Evolutionary conservation across 768 basidiomycete species (phyloP).

Genomic region (Asterophora lycoperdoides): DNA sequence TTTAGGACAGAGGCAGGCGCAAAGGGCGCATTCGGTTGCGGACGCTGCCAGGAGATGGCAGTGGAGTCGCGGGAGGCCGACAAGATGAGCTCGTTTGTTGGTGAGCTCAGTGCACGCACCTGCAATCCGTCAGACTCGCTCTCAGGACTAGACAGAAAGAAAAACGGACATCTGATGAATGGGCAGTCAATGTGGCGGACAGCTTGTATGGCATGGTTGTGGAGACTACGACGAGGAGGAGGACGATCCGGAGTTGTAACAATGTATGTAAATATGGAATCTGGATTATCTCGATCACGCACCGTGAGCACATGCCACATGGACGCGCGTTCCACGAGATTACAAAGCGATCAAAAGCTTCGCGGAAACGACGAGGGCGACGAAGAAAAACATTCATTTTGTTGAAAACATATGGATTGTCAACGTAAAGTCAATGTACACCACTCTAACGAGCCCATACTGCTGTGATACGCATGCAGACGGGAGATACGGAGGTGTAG

Average conservation of each 20-base stretch:
- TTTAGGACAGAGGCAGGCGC: conserved; percentile 47
- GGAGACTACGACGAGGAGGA: conserved; percentile 5
- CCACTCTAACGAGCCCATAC: conserved; percentile 81
- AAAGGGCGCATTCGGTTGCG: conserved; percentile 46
- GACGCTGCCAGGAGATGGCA: conserved; percentile 78
- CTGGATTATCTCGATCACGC: background rate
- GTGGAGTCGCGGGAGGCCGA: conserved; percentile 92
- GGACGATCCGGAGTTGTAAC: conserved; percentile 28
- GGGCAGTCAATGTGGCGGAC: conserved; percentile 65
- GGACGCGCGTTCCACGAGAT: conserved; percentile 6
- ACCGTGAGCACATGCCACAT: no score
- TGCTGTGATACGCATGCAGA: conserved; percentile 44
- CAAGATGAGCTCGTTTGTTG: conserved; percentile 71
- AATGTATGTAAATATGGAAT: no score
- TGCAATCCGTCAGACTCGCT: conserved; percentile 30
- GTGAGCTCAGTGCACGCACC: conserved; percentile 81
- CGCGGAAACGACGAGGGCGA: no score
- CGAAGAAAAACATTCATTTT: background rate
- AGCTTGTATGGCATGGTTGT: conserved; percentile 66
- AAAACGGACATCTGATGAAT: conserved; percentile 68
- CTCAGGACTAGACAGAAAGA: conserved; percentile 8
- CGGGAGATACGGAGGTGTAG: conserved; percentile 88
- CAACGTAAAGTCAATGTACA: conserved; percentile 54
- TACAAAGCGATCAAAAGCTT: no score
- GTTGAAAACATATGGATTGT: conserved; percentile 2